A percentile compares a stretch with the other conserved stretches of the same genome.
phyloP scores from a whole-genome alignment of 108 stramenopile genomes.

The Stephanodiscus triporus region DNA sequence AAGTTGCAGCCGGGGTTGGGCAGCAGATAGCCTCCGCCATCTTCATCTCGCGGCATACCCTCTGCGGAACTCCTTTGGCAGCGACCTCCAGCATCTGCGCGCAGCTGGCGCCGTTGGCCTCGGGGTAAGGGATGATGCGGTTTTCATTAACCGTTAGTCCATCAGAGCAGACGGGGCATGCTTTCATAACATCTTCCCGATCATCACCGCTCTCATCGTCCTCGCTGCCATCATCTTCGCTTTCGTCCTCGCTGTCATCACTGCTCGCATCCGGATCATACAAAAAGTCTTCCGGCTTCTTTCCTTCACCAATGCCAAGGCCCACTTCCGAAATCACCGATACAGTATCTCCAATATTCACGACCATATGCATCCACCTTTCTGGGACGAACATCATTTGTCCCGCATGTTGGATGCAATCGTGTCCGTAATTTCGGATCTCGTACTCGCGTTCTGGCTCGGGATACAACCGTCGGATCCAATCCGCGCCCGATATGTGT shows the following conservation, averaged over 20 bases:
- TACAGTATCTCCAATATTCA: conserved; percentile 54
- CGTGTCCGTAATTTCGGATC: conserved; percentile 39
- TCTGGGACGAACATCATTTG: conserved; percentile 44
- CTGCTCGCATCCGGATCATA: conserved; percentile 35
- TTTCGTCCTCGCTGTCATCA: conserved; percentile 7
- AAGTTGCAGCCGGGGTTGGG: no score
- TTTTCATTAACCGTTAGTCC: no score
- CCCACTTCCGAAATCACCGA: conserved; percentile 45
- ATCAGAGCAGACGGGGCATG: no score
- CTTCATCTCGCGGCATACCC: no score
- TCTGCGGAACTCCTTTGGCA: no score
- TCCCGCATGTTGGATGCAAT: conserved; percentile 48
- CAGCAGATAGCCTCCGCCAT: no score
- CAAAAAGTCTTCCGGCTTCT: conserved; percentile 38
- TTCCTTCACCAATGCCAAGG: conserved; percentile 34
- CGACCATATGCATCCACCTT: conserved; percentile 48
- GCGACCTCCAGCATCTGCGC: no score
- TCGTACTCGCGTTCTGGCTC: conserved; percentile 42
- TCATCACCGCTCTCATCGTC: no score
- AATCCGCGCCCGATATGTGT: conserved; percentile 21
- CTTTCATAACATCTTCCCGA: no score
- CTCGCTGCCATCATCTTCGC: no score
- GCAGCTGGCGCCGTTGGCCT: no score
- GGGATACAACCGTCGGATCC: conserved; percentile 40
- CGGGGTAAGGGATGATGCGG: no score